phyloP scores from a whole-genome alignment of 352 stramenopile species.

The Phytophthora tentaculata region DNA sequence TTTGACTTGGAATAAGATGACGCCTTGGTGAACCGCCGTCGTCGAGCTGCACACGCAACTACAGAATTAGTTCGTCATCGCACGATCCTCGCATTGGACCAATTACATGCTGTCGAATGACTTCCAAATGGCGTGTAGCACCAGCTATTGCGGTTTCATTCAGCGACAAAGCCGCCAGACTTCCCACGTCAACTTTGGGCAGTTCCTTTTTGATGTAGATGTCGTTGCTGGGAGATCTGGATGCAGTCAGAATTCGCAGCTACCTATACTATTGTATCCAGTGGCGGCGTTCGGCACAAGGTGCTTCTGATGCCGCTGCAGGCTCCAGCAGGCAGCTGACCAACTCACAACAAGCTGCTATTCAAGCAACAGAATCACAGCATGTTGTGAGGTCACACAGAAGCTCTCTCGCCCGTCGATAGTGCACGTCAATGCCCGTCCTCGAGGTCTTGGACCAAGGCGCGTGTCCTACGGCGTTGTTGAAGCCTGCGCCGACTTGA shows the following conservation, averaged over 20 bases:
- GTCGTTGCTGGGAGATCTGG: constrained; percentile 12
- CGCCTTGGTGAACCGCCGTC: not conserved
- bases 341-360: constrained; percentile 1
- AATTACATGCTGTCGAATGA: not conserved
- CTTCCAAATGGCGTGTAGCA: not conserved
- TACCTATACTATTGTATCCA: too few relatives aligned
- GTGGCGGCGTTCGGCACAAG: too few relatives aligned
- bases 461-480: constrained; percentile 27
- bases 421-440: constrained; percentile 4
- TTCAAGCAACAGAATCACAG: not conserved
- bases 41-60: not conserved
- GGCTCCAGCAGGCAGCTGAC: too few relatives aligned
- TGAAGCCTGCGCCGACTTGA: constrained; percentile 29
- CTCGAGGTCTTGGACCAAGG: constrained; percentile 11
- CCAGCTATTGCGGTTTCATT: not conserved
- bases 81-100: not conserved
- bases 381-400: constrained; percentile 8
- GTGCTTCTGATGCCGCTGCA: too few relatives aligned
- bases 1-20: constrained; percentile 8
- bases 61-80: constrained; percentile 9
- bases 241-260: constrained; percentile 1
- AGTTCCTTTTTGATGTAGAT: constrained; percentile 20
- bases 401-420: not conserved
- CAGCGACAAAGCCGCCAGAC: too few relatives aligned
- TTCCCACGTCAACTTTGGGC: too few relatives aligned